These are phyloP conservation scores for Aphanomyces cochlioides DNA, from an alignment of 352 stramenopile species.

Conservation along the genomic window DNA sequence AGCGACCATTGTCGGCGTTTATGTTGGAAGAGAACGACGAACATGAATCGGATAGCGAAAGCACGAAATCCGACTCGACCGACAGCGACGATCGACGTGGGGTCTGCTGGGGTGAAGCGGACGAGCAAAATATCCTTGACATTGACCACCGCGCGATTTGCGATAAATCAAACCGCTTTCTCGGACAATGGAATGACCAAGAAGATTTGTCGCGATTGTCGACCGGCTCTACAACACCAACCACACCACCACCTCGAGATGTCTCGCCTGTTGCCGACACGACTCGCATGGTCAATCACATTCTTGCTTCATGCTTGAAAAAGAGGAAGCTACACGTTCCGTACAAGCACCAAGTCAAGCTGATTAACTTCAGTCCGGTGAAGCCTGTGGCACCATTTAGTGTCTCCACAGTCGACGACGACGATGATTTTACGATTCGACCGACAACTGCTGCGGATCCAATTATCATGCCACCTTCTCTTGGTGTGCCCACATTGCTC, in stretches of 20 bases:
- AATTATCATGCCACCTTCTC: background rate
- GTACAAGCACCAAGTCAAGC: constrained; percentile 81
- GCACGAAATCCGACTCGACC: constrained; percentile 23
- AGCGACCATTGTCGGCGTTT: background rate
- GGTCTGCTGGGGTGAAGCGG: constrained; percentile 32
- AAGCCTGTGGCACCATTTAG: constrained; percentile 14
- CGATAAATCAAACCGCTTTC: constrained; percentile 75
- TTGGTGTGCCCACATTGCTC: background rate
- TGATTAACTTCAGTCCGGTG: constrained; percentile 70
- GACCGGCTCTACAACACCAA: constrained; percentile 32
- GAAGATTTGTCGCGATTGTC: background rate
- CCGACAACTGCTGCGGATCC: constrained; percentile 5
- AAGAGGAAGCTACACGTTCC: constrained; percentile 78
- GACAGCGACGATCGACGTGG: constrained; percentile 36
- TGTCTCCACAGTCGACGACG: background rate
- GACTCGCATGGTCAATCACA: constrained; percentile 69
- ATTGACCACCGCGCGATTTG: constrained; percentile 79
- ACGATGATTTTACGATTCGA: constrained; percentile 21
- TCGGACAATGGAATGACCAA: constrained; percentile 45
- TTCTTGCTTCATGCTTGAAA: constrained; percentile 75
- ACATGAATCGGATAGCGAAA: constrained; percentile 51
- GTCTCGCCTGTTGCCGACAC: constrained; percentile 23
- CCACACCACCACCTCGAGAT: constrained; percentile 32
- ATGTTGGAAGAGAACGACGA: constrained; percentile 40
- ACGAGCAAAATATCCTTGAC: constrained; percentile 53